Evolutionary conservation across 768 basidiomycete species (phyloP).

Genomic region (Rhizopogon vesiculosus): DNA sequence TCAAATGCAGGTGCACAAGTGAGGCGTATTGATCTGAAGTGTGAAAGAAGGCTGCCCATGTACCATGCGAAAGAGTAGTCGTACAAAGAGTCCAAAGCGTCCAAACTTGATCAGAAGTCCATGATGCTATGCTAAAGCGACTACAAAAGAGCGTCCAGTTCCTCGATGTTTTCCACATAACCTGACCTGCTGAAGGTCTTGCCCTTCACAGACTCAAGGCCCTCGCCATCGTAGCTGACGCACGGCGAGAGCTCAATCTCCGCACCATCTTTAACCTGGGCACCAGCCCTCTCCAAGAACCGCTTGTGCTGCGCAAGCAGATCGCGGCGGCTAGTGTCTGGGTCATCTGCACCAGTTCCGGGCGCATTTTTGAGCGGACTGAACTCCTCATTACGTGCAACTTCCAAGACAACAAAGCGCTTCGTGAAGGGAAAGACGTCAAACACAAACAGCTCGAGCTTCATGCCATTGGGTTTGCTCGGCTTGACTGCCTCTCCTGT

Average conservation of each 20-base stretch:
- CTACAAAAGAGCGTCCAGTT: slow-evolving; percentile 66
- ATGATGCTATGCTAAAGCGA: slow-evolving; percentile 4
- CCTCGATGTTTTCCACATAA: slow-evolving; percentile 56
- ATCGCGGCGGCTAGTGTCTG: slow-evolving; percentile 86
- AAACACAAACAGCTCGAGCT: slow-evolving; percentile 97
- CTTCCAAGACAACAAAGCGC: slow-evolving; percentile 83
- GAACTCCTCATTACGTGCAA: slow-evolving; percentile 86
- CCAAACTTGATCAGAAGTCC: slow-evolving; percentile 1
- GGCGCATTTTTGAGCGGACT: slow-evolving; percentile 98
- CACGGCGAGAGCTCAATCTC: slow-evolving; percentile 90
- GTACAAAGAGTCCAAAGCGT: background rate
- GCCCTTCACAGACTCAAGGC: slow-evolving; percentile 73
- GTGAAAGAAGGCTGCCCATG: background rate
- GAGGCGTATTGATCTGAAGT: slow-evolving; percentile 1
- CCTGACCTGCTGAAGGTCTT: slow-evolving; percentile 77
- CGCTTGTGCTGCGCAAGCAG: slow-evolving; percentile 82
- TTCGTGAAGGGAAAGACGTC: slow-evolving; percentile 95
- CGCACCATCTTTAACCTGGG: slow-evolving; percentile 60
- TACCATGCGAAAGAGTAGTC: slow-evolving; percentile 2
- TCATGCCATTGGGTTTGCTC: slow-evolving; percentile 94
- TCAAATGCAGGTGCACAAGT: slow-evolving; percentile 6
- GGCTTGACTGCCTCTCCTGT: slow-evolving; percentile 76
- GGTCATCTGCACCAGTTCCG: slow-evolving; percentile 85
- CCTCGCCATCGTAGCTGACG: slow-evolving; percentile 91
- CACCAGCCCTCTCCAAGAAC: slow-evolving; percentile 80